Percentiles rank a stretch among this genome's conserved stretches.
Conservation (phyloP, 257 asterid genomes). For the Anisodus tanguticus region DNA sequence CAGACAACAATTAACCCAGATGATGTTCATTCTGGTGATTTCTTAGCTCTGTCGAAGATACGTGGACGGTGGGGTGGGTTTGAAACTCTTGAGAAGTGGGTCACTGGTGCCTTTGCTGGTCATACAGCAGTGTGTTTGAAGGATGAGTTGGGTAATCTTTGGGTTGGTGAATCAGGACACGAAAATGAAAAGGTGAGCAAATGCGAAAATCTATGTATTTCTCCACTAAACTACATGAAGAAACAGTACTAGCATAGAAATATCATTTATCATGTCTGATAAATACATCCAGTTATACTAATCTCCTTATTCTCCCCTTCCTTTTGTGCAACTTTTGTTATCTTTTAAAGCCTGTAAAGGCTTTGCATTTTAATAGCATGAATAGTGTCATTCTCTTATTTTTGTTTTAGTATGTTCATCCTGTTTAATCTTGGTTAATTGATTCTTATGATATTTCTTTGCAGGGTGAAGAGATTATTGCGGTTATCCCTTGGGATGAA, state of each 20-base stretch:
- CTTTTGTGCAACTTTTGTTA: not conserved
- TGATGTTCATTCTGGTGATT: constrained; percentile 94
- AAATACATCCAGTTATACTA: not conserved
- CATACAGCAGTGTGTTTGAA: constrained; percentile 97
- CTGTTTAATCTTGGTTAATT: constrained; percentile 18
- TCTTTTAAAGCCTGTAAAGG: not conserved
- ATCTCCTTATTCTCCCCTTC: not conserved
- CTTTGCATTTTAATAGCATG: not conserved
- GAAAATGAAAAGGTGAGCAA: constrained; percentile 88
- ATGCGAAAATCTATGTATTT: not conserved
- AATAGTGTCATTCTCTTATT: not conserved
- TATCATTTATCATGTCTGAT: not conserved
- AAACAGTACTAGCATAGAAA: not conserved
- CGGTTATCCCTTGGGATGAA: constrained; percentile 84
- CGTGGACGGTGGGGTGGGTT: constrained; percentile 99
- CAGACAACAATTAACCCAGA: constrained; percentile 68
- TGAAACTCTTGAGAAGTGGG: constrained; percentile 99
- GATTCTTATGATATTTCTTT: constrained; percentile 27
- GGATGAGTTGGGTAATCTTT: constrained; percentile 82
- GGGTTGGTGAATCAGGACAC: constrained; percentile 99
- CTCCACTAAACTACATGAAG: not conserved
- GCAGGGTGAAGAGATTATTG: constrained; percentile 98
- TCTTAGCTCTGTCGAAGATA: constrained; percentile 91
- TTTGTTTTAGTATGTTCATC: not conserved
- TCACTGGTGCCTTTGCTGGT: constrained; percentile 99